phyloP scores from a whole-genome alignment of 192 early-diverging fungal genomes.

The Lobosporangium transversale region DNA sequence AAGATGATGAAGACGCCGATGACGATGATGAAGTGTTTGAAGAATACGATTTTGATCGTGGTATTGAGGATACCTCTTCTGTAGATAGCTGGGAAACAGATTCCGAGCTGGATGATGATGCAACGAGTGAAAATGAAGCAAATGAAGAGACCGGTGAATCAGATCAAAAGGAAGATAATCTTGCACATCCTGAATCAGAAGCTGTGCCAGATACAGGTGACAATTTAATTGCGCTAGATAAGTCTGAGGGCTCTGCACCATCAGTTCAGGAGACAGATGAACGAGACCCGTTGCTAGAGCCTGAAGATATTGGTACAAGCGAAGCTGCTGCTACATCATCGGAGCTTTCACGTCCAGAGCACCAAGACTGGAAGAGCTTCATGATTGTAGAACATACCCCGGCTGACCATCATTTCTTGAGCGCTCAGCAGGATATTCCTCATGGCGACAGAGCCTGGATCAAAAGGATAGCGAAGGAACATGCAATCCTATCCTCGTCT shows the following conservation, averaged over 20 bases:
- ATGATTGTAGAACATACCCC: slow-evolving; percentile 40
- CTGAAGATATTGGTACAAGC: slow-evolving; percentile 5
- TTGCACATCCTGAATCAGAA: not conserved
- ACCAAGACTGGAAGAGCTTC: slow-evolving; percentile 35
- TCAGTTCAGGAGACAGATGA: not conserved
- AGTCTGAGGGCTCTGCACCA: not conserved
- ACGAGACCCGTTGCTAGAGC: slow-evolving; percentile 20
- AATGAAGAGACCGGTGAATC: slow-evolving; percentile 2
- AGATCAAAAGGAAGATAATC: slow-evolving; percentile 2
- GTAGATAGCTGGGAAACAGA: slow-evolving; percentile 57
- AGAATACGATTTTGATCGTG: slow-evolving; percentile 52
- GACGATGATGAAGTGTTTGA: slow-evolving; percentile 47
- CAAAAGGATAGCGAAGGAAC: slow-evolving; percentile 54
- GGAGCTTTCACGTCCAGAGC: not conserved
- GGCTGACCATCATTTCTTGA: slow-evolving; percentile 47
- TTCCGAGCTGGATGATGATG: slow-evolving; percentile 52
- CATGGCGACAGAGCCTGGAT: slow-evolving; percentile 30
- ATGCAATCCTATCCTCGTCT: slow-evolving; percentile 55
- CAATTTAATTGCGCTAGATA: not conserved
- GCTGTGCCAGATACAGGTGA: not conserved
- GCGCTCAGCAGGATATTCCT: slow-evolving; percentile 7
- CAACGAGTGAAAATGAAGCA: slow-evolving; percentile 30
- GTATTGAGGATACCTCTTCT: slow-evolving; percentile 30
- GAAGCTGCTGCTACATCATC: not conserved
- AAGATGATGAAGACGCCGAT: slow-evolving; percentile 49